Evolutionary conservation across 306 rosid species (phyloP).

Genomic region (cucumber (Cucumis sativus)): Cucumber_9930_V3 NC_026657.2:34792501-34793000

Average conservation of each 20-base stretch:
- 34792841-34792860: constrained; percentile 22
- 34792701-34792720: neutral
- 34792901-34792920: constrained; percentile 12
- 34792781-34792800: neutral
- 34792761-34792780: neutral
- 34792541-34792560: neutral
- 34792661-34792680: neutral
- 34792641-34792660: neutral
- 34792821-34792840: constrained; percentile 36
- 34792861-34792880: constrained; percentile 3
- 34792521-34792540: neutral
- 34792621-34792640: neutral
- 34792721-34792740: neutral
- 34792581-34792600: neutral
- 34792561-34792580: neutral
- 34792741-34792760: neutral
- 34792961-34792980: constrained; percentile 21
- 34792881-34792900: constrained; percentile 16
- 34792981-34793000: constrained; percentile 32
- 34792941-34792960: constrained; percentile 12
- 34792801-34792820: neutral
- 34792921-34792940: constrained; percentile 13
- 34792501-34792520: neutral
- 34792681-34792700: neutral
- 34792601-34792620: neutral